Evolutionary conservation across 805 yeast genomes (phyloP), one percentile per base, ranked within the genome.

Genomic region (Diddensiella caesifluorescens): DNA sequence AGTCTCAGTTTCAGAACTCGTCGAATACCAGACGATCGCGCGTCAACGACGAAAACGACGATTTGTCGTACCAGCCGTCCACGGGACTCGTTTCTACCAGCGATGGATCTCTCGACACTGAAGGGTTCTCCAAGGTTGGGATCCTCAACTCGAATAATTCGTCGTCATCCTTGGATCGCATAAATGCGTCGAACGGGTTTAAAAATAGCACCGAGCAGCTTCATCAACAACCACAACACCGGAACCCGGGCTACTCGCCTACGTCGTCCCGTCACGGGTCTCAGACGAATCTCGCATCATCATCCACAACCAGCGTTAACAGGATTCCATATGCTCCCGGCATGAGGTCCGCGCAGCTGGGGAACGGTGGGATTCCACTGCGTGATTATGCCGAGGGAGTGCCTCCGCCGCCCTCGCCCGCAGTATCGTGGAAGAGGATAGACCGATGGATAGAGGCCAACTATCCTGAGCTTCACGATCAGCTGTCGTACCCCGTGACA

Each of bases 351-450:
- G 50, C 46, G 36, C 68, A 55, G 53, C 45, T 61, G 12, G 58
- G 58, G 22, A 57, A 60, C 44, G 45, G 49, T 38, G 60, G 59
- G 20, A 54, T 63, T 43, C 70, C 67, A 53, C 60, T 62, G 39
- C 62, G 41, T 48, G 69, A 47, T 49, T 62, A 61, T 50, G 44
- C 55, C 54, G 83, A 77, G 33, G 95, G 94, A 36, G 80, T 83
- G 20, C 65, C 70, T 10, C 63, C 68, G 12, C 67, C 72, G n/a
- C 68, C 68, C 5, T 79, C 90, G 41, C 86, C 89, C 48, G 69
- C 75, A 1, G 69, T 81, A 27, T 74, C 96, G 9, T 90, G 97
- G 97, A 74, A 83, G 48, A 89, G 89, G 55, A 79, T 90, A 44
- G 90, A 85, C 51, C 69, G 77, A 15, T 90, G 97, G 96, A 68